Evolutionary conservation across 1,139 yeast species (phyloP).

Genomic region (Blastobotrys apis): DNA sequence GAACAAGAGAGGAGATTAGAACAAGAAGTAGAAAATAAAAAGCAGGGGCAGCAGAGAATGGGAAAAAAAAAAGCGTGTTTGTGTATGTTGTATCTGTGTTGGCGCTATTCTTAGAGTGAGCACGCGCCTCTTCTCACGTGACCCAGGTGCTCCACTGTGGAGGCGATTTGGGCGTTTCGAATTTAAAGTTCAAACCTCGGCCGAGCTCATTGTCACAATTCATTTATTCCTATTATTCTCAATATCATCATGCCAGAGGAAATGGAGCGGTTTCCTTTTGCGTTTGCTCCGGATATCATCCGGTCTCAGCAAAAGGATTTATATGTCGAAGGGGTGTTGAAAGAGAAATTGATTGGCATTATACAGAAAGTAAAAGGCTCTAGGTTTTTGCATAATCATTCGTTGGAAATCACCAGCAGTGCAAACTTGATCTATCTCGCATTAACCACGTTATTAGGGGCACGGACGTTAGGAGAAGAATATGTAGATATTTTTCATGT

Average conservation of each 20-base stretch:
- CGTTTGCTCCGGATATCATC: conserved; percentile 36
- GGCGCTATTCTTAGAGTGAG: no score
- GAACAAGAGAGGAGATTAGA: neutral
- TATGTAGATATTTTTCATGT: conserved; percentile 82
- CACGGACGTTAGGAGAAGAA: conserved; percentile 89
- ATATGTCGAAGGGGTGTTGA: conserved; percentile 57
- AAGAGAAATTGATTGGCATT: conserved; percentile 53
- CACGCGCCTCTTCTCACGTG: no score
- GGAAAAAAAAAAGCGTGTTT: neutral
- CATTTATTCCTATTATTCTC: no score
- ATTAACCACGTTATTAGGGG: conserved; percentile 69
- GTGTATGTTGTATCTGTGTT: no score
- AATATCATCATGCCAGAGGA: no score
- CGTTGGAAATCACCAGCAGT: conserved; percentile 56
- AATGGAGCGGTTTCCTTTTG: conserved; percentile 24
- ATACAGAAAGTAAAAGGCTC: conserved; percentile 60
- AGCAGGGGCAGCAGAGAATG: neutral
- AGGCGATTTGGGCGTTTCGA: no score
- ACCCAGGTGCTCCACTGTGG: no score
- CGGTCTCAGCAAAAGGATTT: conserved; percentile 88
- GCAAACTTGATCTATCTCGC: conserved; percentile 60
- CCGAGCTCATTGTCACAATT: no score
- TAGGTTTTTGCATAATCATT: conserved; percentile 59
- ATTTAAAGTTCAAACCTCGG: no score
- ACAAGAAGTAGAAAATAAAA: neutral